These are phyloP conservation scores for Physcomitrium patens DNA, from an alignment of 225 moss, liverwort and hornwort species.

Conservation along the genomic window DNA sequence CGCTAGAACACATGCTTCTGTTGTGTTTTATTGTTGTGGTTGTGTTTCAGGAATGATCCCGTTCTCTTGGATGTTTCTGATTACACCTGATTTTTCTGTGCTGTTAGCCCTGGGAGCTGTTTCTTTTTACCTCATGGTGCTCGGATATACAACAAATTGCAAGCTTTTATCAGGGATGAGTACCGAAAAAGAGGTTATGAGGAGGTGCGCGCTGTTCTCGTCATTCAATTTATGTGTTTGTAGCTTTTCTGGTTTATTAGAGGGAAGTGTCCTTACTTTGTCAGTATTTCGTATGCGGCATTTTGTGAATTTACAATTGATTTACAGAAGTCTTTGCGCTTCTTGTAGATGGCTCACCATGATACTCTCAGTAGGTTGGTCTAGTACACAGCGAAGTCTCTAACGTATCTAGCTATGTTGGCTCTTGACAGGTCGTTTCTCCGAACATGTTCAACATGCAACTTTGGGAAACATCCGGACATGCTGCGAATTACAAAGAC, in stretches of 20 bases:
- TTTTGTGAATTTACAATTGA: not conserved
- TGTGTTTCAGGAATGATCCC: not conserved
- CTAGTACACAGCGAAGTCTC: conserved; percentile 9
- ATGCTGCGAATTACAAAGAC: conserved; percentile 97
- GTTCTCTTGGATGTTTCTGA: no score
- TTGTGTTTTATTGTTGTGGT: conserved; percentile 2
- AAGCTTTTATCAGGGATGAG: conserved; percentile 78
- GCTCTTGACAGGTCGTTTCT: conserved; percentile 70
- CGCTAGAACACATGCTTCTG: not conserved
- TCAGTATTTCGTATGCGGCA: not conserved
- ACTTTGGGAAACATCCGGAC: conserved; percentile 94
- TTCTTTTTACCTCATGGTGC: conserved; percentile 90
- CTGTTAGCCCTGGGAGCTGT: conserved; percentile 83
- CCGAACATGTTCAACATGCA: conserved; percentile 97
- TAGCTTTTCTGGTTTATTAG: not conserved
- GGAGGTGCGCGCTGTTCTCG: conserved; percentile 49
- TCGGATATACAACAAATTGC: conserved; percentile 86
- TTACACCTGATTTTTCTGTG: not conserved
- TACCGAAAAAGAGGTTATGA: conserved; percentile 82
- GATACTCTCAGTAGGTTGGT: not conserved
- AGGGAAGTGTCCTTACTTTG: not conserved
- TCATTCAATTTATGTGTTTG: not conserved
- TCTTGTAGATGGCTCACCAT: not conserved
- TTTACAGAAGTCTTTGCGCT: not conserved
- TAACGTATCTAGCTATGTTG: conserved; percentile 22